These are phyloP conservation scores for Saururus chinensis DNA, from an alignment of 164 flowering plant species.

Conservation along the genomic window DNA sequence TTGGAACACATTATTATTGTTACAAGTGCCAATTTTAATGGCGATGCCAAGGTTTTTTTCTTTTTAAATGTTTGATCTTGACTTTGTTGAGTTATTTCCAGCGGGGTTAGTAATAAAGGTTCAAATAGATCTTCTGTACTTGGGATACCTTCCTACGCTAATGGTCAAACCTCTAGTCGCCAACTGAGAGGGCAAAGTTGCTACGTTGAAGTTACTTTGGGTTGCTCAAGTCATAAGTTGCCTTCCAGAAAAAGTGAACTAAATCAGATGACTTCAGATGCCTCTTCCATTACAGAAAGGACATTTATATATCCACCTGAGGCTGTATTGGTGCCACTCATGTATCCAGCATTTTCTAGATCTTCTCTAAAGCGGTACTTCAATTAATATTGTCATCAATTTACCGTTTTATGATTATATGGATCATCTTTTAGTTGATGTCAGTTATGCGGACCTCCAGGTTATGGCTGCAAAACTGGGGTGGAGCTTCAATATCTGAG, in stretches of 20 bases:
- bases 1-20: not conserved
- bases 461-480: constrained; percentile 90
- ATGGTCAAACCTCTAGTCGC: constrained; percentile 41
- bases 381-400: not conserved
- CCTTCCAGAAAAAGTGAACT: constrained; percentile 24
- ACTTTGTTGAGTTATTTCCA: constrained; percentile 24
- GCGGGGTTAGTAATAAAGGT: constrained; percentile 30
- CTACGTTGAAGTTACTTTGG: constrained; percentile 78
- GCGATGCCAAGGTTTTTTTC: not conserved
- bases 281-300: constrained; percentile 36
- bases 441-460: constrained; percentile 32
- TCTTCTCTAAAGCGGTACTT: constrained; percentile 66
- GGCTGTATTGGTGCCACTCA: constrained; percentile 79
- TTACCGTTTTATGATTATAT: not conserved
- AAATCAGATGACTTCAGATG: constrained; percentile 30
- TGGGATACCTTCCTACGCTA: constrained; percentile 43
- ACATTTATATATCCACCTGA: constrained; percentile 81
- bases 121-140: constrained; percentile 35
- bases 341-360: constrained; percentile 63
- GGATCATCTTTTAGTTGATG: not conserved
- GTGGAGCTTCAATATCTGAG: constrained; percentile 47
- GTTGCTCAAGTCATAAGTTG: constrained; percentile 31
- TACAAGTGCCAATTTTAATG: not conserved
- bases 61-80: not conserved
- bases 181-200: constrained; percentile 65